Conservation (phyloP, 2,329 filamentous ascomycete species). For the Trematosphaeria pertusa region DNA sequence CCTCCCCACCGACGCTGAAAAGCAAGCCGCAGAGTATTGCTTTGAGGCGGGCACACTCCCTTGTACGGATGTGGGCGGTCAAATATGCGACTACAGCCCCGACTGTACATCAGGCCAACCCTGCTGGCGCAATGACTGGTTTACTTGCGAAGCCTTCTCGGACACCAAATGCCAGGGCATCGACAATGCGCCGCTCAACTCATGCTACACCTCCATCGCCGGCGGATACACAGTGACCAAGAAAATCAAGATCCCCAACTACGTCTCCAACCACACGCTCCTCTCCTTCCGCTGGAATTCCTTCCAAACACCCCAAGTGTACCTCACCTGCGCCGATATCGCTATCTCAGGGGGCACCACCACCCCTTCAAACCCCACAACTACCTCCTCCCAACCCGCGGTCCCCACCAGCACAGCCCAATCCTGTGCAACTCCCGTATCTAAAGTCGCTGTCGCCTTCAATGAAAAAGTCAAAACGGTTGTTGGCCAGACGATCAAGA, state of each 20-base stretch:
- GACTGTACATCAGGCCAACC: conserved; percentile 38
- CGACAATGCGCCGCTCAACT: conserved; percentile 40
- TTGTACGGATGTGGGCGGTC: conserved; percentile 41
- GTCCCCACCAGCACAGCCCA: conserved; percentile 18
- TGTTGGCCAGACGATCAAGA: conserved; percentile 57
- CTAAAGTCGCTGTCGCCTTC: conserved; percentile 50
- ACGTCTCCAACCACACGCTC: conserved; percentile 39
- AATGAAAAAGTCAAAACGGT: conserved; percentile 56
- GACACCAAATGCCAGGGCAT: conserved; percentile 37
- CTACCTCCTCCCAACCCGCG: too few relatives aligned
- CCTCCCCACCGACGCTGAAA: conserved; percentile 42
- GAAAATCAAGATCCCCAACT: conserved; percentile 43
- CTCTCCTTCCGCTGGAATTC: conserved; percentile 43
- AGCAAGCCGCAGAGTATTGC: conserved; percentile 42
- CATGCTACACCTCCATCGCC: conserved; percentile 43
- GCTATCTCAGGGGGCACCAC: conserved; percentile 29
- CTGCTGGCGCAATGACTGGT: conserved; percentile 46
- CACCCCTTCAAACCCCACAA: conserved; percentile 17
- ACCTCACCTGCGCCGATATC: conserved; percentile 43
- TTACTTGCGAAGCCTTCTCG: conserved; percentile 42
- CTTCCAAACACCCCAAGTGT: conserved; percentile 43
- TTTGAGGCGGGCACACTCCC: conserved; percentile 36
- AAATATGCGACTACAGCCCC: conserved; percentile 37
- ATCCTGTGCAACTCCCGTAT: conserved; percentile 34
- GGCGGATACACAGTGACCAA: conserved; percentile 43